Evolutionary conservation across 2,329 filamentous ascomycete species (phyloP).

Genomic region (Penicillium sumatraense): DNA sequence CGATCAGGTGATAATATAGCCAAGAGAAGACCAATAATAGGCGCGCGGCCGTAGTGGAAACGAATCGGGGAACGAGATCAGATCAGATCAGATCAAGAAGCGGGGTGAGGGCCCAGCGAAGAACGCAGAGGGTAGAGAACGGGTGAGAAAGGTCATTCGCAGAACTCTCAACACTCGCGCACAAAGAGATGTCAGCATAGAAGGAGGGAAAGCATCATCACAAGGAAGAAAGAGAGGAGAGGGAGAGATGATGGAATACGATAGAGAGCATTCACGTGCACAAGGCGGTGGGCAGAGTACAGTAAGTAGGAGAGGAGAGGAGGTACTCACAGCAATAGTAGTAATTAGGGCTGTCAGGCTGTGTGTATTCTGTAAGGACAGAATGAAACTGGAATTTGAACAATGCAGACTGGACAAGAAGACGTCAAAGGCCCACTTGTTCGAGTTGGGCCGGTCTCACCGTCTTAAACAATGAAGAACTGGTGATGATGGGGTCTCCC

Average conservation of each 20-base stretch:
- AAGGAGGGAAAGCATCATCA: constrained; percentile 9
- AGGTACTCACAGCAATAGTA: too few species aligned
- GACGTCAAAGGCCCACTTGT: constrained; percentile 9
- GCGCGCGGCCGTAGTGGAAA: too few species aligned
- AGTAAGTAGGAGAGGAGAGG: background rate
- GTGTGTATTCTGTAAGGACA: too few species aligned
- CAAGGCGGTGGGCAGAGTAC: constrained; percentile 27
- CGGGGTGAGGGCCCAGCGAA: background rate
- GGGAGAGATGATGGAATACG: constrained; percentile 4
- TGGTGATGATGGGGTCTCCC: constrained; percentile 16
- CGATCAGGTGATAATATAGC: background rate
- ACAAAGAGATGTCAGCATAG: constrained; percentile 8
- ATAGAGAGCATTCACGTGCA: constrained; percentile 28
- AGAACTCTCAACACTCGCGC: background rate
- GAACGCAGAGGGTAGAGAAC: background rate
- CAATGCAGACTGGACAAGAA: too few species aligned
- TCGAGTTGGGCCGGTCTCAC: constrained; percentile 7
- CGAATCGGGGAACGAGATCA: background rate
- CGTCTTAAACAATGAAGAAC: constrained; percentile 9
- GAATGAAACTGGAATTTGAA: background rate
- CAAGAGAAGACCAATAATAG: background rate
- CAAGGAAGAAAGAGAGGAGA: background rate
- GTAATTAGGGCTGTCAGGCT: too few species aligned
- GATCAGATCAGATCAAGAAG: background rate
- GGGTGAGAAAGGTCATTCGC: constrained; percentile 20